These are phyloP conservation scores for Chalciporus chontae DNA, from an alignment of 768 basidiomycete species.

Conservation along the genomic window DNA sequence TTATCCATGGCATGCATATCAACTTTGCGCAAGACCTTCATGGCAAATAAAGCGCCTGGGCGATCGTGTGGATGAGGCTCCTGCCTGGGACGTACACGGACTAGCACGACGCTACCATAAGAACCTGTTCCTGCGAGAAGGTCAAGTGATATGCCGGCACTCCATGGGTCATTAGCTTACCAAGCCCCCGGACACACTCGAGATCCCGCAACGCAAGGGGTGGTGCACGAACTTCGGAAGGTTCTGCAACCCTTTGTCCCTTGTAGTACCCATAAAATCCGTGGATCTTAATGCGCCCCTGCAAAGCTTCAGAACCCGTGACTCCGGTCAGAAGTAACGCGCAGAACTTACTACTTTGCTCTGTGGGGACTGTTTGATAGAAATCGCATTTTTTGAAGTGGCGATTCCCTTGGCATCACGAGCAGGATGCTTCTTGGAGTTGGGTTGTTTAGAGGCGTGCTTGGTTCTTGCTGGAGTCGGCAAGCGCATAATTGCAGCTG, in stretches of 20 bases:
- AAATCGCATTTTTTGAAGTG: constrained; percentile 4
- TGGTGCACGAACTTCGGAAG: constrained; percentile 36
- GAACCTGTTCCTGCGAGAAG: constrained; percentile 36
- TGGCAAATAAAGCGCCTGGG: constrained; percentile 39
- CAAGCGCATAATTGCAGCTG: constrained; percentile 14
- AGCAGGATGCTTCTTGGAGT: constrained; percentile 11
- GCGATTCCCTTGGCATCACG: constrained; percentile 5
- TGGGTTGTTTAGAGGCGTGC: constrained; percentile 2
- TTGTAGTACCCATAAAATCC: constrained; percentile 7
- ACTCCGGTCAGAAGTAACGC: neutral
- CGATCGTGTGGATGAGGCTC: constrained; percentile 31
- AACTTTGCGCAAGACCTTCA: constrained; percentile 43
- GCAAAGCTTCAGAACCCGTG: neutral
- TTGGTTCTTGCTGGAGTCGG: constrained; percentile 8
- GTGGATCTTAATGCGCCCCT: constrained; percentile 17
- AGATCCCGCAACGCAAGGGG: constrained; percentile 37
- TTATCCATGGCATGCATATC: constrained; percentile 31
- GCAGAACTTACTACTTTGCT: neutral
- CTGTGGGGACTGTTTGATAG: constrained; percentile 7
- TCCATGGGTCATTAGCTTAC: constrained; percentile 17
- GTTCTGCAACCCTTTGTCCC: constrained; percentile 20
- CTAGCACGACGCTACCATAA: constrained; percentile 42
- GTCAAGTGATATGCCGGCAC: constrained; percentile 2
- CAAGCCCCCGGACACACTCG: constrained; percentile 41
- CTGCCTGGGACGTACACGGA: constrained; percentile 30